Conservation (phyloP, 331 rosid species). For the Acacia concinna region DNA sequence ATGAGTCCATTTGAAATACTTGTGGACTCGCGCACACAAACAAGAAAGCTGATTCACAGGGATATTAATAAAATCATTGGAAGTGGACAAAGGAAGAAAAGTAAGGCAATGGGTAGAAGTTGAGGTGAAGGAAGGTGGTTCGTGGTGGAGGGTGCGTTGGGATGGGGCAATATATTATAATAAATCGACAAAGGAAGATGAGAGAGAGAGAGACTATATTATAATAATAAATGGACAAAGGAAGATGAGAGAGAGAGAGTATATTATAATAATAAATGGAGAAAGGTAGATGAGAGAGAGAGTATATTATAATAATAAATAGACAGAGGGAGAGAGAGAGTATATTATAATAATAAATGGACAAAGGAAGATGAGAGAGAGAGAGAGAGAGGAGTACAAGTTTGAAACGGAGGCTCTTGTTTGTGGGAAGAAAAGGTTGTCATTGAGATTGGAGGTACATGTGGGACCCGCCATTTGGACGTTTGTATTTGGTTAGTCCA, state of each 20-base stretch:
- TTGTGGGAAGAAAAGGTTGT: neutral
- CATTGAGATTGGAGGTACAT: neutral
- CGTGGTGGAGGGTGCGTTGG: neutral
- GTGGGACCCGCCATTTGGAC: conserved; percentile 17
- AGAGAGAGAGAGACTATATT: no score
- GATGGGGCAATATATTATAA: neutral
- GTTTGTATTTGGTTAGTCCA: neutral
- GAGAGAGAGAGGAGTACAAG: neutral
- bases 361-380: neutral
- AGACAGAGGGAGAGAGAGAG: no score
- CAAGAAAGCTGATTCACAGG: neutral
- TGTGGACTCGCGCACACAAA: neutral
- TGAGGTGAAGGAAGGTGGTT: neutral
- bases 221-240: no score
- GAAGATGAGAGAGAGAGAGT: no score
- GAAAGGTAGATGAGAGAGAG: no score
- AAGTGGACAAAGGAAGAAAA: neutral
- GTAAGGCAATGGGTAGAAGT: neutral
- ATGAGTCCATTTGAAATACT: neutral
- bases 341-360: no score
- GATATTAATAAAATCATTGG: neutral
- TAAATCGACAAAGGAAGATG: no score
- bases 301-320: no score
- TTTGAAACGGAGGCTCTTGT: conserved; percentile 6
- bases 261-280: no score